phyloP scores from a whole-genome alignment of 1,284 basidiomycete genomes.

The Trichosporon faecale region DNA sequence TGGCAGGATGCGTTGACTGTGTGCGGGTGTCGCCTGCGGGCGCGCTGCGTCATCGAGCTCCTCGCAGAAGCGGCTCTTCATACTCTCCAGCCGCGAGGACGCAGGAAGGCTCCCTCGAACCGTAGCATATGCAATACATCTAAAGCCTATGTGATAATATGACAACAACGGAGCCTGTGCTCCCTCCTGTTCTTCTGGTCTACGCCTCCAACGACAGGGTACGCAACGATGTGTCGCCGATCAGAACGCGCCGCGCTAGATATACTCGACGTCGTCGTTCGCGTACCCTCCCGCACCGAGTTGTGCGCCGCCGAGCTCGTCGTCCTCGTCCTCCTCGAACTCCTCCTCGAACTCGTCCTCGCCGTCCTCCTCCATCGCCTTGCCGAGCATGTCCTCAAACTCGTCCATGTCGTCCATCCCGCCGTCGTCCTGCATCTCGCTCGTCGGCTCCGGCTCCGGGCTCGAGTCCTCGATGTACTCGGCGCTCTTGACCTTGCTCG shows the following conservation, averaged over 20 bases:
- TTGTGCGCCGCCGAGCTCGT: slow-evolving; percentile 39
- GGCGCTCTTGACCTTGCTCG: slow-evolving; percentile 41
- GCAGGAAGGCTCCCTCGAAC: no score
- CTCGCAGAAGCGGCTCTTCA: no score
- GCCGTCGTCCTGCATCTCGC: slow-evolving; percentile 2
- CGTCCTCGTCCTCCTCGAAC: slow-evolving; percentile 39
- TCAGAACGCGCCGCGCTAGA: no score
- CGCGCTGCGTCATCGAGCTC: no score
- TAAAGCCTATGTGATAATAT: not conserved
- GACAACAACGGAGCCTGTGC: not conserved
- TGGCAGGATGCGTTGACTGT: no score
- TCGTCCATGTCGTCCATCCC: slow-evolving; percentile 39
- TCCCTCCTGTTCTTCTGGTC: not conserved
- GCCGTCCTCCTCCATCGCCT: slow-evolving; percentile 36
- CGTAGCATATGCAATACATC: not conserved
- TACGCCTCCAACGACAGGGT: not conserved
- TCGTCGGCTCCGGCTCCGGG: slow-evolving; percentile 27
- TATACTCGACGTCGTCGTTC: slow-evolving; percentile 25
- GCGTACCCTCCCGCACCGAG: slow-evolving; percentile 9
- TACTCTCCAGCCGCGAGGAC: no score
- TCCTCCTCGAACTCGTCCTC: slow-evolving; percentile 36
- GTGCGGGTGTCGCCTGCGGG: no score
- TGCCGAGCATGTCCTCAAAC: slow-evolving; percentile 43
- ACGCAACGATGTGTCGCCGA: no score
- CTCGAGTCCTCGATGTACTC: slow-evolving; percentile 48